Conservation (phyloP, 2,329 filamentous ascomycete species). For the Onygenales sp. region DNA sequence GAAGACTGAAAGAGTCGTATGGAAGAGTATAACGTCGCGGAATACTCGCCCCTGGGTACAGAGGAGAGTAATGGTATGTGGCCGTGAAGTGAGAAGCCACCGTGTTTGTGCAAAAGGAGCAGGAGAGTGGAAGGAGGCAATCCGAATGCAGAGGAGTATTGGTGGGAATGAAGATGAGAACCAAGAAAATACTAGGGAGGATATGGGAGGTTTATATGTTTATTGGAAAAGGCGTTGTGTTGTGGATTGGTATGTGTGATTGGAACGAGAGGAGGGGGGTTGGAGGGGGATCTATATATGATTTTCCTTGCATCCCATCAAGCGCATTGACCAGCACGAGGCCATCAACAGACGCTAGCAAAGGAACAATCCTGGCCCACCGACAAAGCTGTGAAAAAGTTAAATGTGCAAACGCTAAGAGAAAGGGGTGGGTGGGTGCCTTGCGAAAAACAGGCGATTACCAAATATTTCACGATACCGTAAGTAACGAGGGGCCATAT, state of each 20-base stretch:
- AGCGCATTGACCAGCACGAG: neutral
- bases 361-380: neutral
- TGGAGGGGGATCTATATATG: neutral
- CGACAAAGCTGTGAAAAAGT: neutral
- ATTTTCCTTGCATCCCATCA: neutral
- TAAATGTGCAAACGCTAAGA: neutral
- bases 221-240: neutral
- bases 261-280: neutral
- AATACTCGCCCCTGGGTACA: neutral
- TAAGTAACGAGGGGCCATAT: neutral
- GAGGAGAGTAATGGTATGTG: neutral
- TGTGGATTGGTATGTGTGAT: slow-evolving; percentile 2
- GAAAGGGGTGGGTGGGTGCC: neutral
- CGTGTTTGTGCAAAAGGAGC: neutral
- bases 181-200: neutral
- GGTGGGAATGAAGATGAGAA: neutral
- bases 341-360: neutral
- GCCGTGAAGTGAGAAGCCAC: neutral
- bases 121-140: too few relatives aligned
- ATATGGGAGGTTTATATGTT: neutral
- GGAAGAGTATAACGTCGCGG: neutral
- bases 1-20: neutral
- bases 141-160: too few relatives aligned
- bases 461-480: neutral
- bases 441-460: neutral